These are phyloP conservation scores for Nicotiana obtusifolia DNA, from an alignment of 257 asterid genomes.

Conservation along the genomic window DNA sequence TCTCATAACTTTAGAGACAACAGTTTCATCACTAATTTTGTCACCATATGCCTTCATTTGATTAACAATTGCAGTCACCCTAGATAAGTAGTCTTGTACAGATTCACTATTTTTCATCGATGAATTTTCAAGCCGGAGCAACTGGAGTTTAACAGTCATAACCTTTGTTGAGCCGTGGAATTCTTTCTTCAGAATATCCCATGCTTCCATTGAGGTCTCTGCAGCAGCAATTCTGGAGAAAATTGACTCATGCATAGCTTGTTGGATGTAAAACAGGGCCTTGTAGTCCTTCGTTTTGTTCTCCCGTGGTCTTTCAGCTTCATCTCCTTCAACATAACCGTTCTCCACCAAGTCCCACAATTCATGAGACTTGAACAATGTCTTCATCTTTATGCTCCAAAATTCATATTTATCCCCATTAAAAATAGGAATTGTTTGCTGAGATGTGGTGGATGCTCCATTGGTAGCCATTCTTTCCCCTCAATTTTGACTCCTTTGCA, in stretches of 20 bases:
- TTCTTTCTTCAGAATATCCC: background rate
- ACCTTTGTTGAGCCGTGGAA: background rate
- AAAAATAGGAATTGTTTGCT: background rate
- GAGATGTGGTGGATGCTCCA: background rate
- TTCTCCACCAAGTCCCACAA: conserved; percentile 5
- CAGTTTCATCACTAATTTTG: background rate
- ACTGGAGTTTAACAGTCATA: background rate
- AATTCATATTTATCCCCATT: conserved; percentile 1
- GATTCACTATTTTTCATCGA: background rate
- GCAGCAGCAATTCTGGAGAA: background rate
- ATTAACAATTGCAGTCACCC: background rate
- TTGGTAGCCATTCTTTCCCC: background rate
- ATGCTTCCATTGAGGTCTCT: background rate
- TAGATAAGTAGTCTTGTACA: background rate
- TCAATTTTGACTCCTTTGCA: background rate
- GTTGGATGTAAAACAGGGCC: background rate
- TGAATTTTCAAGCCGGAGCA: background rate
- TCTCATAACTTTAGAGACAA: background rate
- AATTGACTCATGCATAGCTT: background rate
- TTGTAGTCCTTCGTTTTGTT: conserved; percentile 7
- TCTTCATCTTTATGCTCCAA: conserved; percentile 8
- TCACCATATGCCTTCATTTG: background rate
- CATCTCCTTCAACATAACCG: background rate
- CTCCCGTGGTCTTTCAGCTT: background rate
- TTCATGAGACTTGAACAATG: conserved; percentile 1